Base-by-base conservation (phyloP, 805 yeast species). In the Tetrapisispora pingtungensis region DNA sequence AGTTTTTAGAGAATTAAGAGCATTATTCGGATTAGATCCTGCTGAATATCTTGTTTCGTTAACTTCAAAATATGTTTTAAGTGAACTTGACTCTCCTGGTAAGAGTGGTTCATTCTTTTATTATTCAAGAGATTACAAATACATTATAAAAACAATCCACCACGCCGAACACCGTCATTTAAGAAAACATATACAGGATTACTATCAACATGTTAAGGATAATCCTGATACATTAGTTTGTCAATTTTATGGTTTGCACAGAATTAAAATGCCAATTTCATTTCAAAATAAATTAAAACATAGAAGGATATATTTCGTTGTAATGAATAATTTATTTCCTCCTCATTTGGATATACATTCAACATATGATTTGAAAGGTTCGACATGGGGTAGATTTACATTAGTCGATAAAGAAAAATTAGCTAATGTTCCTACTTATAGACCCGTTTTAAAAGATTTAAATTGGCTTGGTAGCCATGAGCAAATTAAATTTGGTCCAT, bases 271-370 rank as follows among this genome's bases (percentile, higher is more conserved):
- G 78, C 96, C 96, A 8, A 73, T 81, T 37, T 58, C 64, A 8
- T 66, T 68, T 41, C 57, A 58, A 49, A 57, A 55, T 36, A 62
- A 61, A 44, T 54, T 64, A 19, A 61, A 65, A 42, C 75, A 74
- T 35, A 73, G 88, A 44, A 89, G 85, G 59, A 85, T 93, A 33
- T 95, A 93, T 65, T 90, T 93, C 54, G 72, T 93, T 44, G 96
- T 93, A 30, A 93, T 93, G 98, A 93, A 93, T 69, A 93, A 93
- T 58, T 72, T 93, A 40, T 93, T 94, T 66, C 97, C 99, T 0
- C 95, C 97, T 7, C 86, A 85, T 57, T 72, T 88, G 40, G 93
- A 84, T 49, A 80, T 90, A 44, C 95, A 88, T 61, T 67, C 75
- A 35, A 84, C 88, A 35, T 93, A 78, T 64, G 99, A 93, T 61